Conservation (phyloP, 2,329 filamentous ascomycete species). For the Xylaria sp. region DNA sequence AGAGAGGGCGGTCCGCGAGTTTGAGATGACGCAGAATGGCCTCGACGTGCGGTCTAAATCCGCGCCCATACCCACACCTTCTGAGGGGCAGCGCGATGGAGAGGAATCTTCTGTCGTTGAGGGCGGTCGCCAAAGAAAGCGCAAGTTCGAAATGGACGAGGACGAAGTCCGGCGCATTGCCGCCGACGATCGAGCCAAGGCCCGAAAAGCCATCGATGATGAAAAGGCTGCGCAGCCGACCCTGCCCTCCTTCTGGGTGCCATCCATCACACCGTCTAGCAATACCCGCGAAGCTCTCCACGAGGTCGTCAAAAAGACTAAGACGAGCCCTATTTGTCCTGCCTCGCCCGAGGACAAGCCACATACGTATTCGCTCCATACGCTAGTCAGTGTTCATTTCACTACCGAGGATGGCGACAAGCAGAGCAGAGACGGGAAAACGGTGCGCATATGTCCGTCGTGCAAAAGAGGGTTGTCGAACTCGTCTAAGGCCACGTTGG, state of each 20-base stretch:
- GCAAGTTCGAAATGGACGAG: constrained; percentile 84
- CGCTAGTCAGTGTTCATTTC: constrained; percentile 80
- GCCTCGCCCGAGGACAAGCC: constrained; percentile 72
- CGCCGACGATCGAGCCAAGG: constrained; percentile 73
- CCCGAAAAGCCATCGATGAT: constrained; percentile 74
- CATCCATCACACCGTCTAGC: constrained; percentile 78
- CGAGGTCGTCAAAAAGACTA: constrained; percentile 68
- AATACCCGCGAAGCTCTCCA: constrained; percentile 68
- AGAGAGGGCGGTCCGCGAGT: constrained; percentile 78
- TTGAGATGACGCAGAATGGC: constrained; percentile 85
- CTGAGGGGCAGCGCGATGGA: constrained; percentile 31
- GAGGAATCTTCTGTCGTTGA: constrained; percentile 36
- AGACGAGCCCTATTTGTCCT: constrained; percentile 79
- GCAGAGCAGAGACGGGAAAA: constrained; percentile 38
- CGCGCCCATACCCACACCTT: constrained; percentile 46
- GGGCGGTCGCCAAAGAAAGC: constrained; percentile 57
- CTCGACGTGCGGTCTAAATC: constrained; percentile 54
- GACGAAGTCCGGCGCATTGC: constrained; percentile 78
- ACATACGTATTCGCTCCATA: constrained; percentile 82
- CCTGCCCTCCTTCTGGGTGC: constrained; percentile 92
- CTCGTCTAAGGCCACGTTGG: constrained; percentile 80
- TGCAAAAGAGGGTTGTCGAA: constrained; percentile 88
- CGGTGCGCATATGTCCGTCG: constrained; percentile 75
- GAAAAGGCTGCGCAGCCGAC: constrained; percentile 76
- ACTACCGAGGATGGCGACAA: constrained; percentile 68